Conservation (phyloP, 2,329 filamentous ascomycete genomes). For the Alternaria postmessia region DNA sequence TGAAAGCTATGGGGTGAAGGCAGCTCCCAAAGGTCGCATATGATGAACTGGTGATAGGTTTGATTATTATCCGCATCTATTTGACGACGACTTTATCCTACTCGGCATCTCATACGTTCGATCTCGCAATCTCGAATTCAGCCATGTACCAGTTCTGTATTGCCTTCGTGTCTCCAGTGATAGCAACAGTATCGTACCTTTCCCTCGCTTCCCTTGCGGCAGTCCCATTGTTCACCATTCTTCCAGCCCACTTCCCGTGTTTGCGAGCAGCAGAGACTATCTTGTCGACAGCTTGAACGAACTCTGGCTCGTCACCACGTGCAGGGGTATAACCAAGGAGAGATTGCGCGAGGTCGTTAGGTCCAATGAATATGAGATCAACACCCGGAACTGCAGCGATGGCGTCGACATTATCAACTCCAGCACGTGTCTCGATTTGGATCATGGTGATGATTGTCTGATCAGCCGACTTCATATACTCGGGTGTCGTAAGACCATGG, state of each 20-base stretch:
- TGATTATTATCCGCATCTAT: neutral
- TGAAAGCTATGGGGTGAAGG: neutral
- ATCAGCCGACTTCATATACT: constrained; percentile 67
- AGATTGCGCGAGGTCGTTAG: constrained; percentile 66
- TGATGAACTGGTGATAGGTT: neutral
- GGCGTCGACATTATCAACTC: constrained; percentile 66
- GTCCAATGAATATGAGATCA: constrained; percentile 71
- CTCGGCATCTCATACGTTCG: neutral
- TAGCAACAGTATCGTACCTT: constrained; percentile 56
- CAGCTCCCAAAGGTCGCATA: neutral
- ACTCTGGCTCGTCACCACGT: constrained; percentile 61
- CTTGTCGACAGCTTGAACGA: constrained; percentile 64
- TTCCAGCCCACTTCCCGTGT: constrained; percentile 71
- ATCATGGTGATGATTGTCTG: constrained; percentile 69
- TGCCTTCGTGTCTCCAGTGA: constrained; percentile 57
- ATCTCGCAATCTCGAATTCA: constrained; percentile 29
- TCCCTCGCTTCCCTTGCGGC: constrained; percentile 51
- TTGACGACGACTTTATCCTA: neutral
- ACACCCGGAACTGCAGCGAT: constrained; percentile 63
- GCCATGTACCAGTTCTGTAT: constrained; percentile 60
- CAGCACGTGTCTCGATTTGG: constrained; percentile 72
- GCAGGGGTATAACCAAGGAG: constrained; percentile 68
- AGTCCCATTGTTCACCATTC: constrained; percentile 56
- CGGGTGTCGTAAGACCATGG: constrained; percentile 58
- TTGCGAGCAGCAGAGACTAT: constrained; percentile 63